phyloP scores from a whole-genome alignment of 495 filamentous ascomycete genomes.

The Hypoxylon fragiforme region DNA sequence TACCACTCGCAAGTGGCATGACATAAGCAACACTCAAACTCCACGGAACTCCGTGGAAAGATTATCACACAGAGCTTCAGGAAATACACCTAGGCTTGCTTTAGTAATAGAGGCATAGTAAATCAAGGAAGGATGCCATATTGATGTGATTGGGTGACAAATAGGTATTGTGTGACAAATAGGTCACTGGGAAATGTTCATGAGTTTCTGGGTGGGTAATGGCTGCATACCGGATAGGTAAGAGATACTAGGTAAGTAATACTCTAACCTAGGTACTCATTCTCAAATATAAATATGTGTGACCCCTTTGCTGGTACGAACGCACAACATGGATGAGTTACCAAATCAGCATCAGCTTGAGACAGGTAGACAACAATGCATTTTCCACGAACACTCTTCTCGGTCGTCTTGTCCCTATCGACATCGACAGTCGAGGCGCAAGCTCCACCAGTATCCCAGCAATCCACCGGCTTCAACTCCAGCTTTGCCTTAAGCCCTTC shows the following conservation, averaged over 20 bases:
- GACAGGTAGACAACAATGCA: neutral
- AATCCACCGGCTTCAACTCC: slow-evolving; percentile 41
- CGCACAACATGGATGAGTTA: too few species aligned
- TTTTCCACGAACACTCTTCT: neutral
- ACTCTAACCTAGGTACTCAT: too few species aligned
- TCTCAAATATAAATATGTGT: neutral
- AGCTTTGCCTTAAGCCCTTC: slow-evolving; percentile 37
- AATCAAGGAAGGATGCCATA: too few species aligned
- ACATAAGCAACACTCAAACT: neutral
- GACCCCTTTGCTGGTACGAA: neutral
- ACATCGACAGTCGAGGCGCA: neutral
- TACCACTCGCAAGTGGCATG: neutral
- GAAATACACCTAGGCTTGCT: too few species aligned
- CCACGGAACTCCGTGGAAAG: neutral
- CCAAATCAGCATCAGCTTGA: too few species aligned
- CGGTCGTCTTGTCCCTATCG: neutral
- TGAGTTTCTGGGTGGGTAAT: too few species aligned
- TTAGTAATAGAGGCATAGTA: too few species aligned
- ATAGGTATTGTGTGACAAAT: too few species aligned
- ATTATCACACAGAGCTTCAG: too few species aligned
- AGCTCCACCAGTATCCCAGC: slow-evolving; percentile 7
- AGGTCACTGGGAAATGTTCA: neutral
- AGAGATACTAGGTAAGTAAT: too few species aligned
- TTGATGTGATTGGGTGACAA: too few species aligned
- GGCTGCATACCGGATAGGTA: too few species aligned